Evolutionary conservation across 2,329 filamentous ascomycete genomes (phyloP), one percentile per base, ranked within the genome.

Genomic region (Neocucurbitaria cava): DNA sequence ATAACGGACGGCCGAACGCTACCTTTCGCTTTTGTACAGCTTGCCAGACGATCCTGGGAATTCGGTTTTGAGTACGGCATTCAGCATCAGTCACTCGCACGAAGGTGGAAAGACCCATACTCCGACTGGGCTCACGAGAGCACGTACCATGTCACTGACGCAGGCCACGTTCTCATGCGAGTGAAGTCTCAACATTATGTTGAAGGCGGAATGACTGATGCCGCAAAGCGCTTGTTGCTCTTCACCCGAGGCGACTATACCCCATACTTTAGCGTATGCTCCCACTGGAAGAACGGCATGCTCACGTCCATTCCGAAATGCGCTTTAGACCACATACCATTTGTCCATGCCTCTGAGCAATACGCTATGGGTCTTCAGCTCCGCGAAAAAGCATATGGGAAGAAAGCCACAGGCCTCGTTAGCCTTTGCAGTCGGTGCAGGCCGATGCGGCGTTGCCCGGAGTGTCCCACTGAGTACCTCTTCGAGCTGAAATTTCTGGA

Each of bases 391-490:
- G 36, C 56, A 1, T 21, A 52, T 3, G 56, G 57, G 7, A 62
- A 56, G 59, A 78, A 76, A 31, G 71, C 75, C 20, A 73, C 74
- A 0, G 78, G 80, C 48, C 72, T 78, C 28, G 79, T 85, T 35
- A 76, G 83, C 10, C 77, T 85, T 6, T 88, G 85, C 65, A 77
- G 78, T 1, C 73, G 78, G 15, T 88, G 85, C 66, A 76, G 81
- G 7, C 85, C 85, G 3, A 85, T 86, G 77, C 78, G 85, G 3
- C 76, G 85, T 28, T 88, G 85, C 69, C 83, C 85, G 0, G 80
- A 84, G 48, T 88, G 85, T 68, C 84, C 85, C 1, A 83, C 83
- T 0, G 85, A 88, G 64, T 88, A 88, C 56, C 72, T 88, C 10
- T 77, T 87, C 43, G 85, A 88, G 66, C 68, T 87, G 6, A 85